Percentiles rank a stretch among this genome's conserved stretches.
Conservation (phyloP, 306 rosid genomes). For the Casuarina cunninghamiana region DNA sequence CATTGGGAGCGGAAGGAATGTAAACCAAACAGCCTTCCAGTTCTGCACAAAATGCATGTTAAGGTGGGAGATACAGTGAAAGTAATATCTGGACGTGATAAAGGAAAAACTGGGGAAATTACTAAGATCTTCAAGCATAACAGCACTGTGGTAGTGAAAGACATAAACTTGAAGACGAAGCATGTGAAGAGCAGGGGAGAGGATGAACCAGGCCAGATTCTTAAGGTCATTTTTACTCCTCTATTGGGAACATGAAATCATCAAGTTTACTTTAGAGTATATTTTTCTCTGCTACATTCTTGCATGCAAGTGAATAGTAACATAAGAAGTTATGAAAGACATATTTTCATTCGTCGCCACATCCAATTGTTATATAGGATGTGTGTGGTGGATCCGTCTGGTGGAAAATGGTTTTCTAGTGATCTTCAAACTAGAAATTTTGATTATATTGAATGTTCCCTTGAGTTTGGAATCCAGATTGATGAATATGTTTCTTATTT, state of each 20-base stretch:
- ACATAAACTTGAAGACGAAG: slow-evolving; percentile 84
- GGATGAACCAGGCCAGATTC: slow-evolving; percentile 86
- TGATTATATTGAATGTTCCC: background rate
- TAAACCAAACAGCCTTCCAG: slow-evolving; percentile 88
- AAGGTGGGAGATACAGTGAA: slow-evolving; percentile 89
- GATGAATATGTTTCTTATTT: slow-evolving; percentile 4
- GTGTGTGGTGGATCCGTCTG: background rate
- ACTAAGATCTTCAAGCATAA: slow-evolving; percentile 69
- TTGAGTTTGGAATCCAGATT: background rate
- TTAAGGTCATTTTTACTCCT: slow-evolving; percentile 57
- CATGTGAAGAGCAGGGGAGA: slow-evolving; percentile 83
- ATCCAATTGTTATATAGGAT: background rate
- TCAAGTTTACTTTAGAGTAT: background rate
- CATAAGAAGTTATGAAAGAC: background rate
- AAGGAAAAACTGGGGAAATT: slow-evolving; percentile 86
- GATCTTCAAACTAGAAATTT: background rate
- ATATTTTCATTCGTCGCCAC: background rate
- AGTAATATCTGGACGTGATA: slow-evolving; percentile 85
- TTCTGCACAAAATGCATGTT: slow-evolving; percentile 88
- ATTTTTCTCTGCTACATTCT: background rate
- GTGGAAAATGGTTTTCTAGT: background rate
- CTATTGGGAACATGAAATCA: slow-evolving; percentile 10
- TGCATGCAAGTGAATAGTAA: background rate
- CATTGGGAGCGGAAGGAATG: slow-evolving; percentile 94
- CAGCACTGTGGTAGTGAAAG: slow-evolving; percentile 68